Base-by-base conservation (phyloP, 208 protist genomes). In the Wallacemonas sp. region DNA sequence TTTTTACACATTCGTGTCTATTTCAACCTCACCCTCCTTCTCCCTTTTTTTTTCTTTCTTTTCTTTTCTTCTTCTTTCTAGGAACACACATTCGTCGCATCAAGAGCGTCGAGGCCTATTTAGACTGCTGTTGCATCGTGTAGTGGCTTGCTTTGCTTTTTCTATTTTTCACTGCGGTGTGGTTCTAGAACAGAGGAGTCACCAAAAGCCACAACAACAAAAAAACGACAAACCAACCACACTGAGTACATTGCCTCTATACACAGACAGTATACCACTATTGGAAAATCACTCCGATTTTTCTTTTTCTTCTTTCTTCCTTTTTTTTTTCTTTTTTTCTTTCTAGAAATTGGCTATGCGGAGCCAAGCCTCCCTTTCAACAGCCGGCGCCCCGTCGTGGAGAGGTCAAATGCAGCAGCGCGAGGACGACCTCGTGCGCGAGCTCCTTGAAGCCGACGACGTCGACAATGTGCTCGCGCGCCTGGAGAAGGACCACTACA, bases 341-440 rank as follows among this genome's bases (percentile, higher is more conserved):
- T 64, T 46, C 49, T 50, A 63, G 52, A 42, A 44, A 23, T 50
- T n/a, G n/a, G n/a, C n/a, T n/a, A 41, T 59, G 52, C 31, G 52
- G 32, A 41, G 31, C 14, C 31, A 59, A 20, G 31, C 52, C 10
- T 8, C 52, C 52, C 3, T 29, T 41, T 41, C 36, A 16, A 14
- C 14, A 41, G 36, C 10, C 38, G 12, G 23, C 10, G 44, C 18
- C n/a, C 29, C 12, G 11, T 20, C 8, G 20, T 84, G 78, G 78
- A 61, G 61, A 28, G 45, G 66, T 36, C 67, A 73, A 36, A 25
- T 80, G 7, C 69, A 70, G 14, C 23, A 69, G 11, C 72, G 81
- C 23, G 88, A 94, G 52, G 89, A 95, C 0, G 80, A 82, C 11
- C 80, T 95, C 3, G 89, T 95, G 18, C 81, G 79, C 11, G 80